Evolutionary conservation across 176 grass and related monocot species (phyloP).

Genomic region (Triticum timopheevii): DNA sequence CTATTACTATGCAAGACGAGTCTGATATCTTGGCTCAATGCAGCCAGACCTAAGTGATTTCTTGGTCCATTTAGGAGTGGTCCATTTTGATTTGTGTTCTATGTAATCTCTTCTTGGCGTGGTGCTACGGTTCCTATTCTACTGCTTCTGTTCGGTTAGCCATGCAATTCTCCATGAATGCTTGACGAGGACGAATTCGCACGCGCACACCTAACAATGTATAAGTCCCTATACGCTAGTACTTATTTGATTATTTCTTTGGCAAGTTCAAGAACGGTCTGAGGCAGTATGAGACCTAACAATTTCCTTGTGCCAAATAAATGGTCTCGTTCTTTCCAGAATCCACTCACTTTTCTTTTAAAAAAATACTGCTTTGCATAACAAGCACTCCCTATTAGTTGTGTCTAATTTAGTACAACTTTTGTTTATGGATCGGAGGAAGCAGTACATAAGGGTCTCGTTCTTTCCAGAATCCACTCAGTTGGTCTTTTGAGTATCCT

Average conservation of each 20-base stretch:
- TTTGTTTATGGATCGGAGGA: too few relatives aligned
- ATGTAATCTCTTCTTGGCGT: neutral
- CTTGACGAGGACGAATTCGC: too few relatives aligned
- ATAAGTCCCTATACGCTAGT: neutral
- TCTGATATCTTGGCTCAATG: neutral
- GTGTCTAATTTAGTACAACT: too few relatives aligned
- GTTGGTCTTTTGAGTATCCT: constrained; percentile 7
- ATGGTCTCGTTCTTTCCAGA: too few relatives aligned
- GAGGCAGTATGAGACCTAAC: neutral
- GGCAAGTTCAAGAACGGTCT: neutral
- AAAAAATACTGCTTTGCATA: too few relatives aligned
- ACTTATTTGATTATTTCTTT: neutral
- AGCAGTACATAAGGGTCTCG: neutral
- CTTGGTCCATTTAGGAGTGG: too few relatives aligned
- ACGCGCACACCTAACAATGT: neutral
- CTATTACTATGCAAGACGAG: neutral
- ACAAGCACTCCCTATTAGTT: too few relatives aligned
- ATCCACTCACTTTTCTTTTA: too few relatives aligned
- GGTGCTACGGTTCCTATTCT: too few relatives aligned
- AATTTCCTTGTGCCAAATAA: too few relatives aligned
- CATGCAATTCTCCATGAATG: neutral
- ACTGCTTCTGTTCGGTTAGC: neutral
- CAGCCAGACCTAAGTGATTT: too few relatives aligned
- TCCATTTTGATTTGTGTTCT: constrained; percentile 1
- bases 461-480: neutral